Conservation (phyloP, 2,329 filamentous ascomycete species). For the Colletotrichum scovillei region DNA sequence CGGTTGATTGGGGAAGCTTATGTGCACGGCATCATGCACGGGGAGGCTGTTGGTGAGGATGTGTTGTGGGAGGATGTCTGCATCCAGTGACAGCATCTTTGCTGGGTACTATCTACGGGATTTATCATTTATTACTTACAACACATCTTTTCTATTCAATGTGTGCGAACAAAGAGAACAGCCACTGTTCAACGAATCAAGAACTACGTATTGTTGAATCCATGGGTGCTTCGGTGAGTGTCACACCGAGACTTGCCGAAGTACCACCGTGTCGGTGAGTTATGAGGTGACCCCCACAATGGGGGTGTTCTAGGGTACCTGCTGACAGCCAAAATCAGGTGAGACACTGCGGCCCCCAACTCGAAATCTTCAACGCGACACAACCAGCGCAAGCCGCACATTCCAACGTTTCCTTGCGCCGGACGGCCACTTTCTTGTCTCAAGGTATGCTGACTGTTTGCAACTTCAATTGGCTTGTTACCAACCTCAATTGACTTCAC, state of each 20-base stretch:
- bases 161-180: no score
- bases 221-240: background rate
- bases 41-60: background rate
- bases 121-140: background rate
- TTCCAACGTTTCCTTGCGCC: background rate
- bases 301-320: background rate
- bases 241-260: background rate
- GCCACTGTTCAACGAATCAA: no score
- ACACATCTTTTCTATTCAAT: no score
- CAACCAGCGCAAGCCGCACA: background rate
- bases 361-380: background rate
- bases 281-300: background rate
- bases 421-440: background rate
- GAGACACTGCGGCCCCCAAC: background rate
- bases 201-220: background rate
- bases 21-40: constrained; percentile 31
- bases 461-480: background rate
- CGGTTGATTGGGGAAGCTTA: constrained; percentile 20
- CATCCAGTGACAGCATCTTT: background rate
- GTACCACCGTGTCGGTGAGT: background rate
- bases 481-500: background rate
- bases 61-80: constrained; percentile 9
- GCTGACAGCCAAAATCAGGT: background rate
- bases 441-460: background rate
- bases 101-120: background rate